phyloP scores from a whole-genome alignment of 2,329 filamentous ascomycete species.

The Ciborinia camelliae region DNA sequence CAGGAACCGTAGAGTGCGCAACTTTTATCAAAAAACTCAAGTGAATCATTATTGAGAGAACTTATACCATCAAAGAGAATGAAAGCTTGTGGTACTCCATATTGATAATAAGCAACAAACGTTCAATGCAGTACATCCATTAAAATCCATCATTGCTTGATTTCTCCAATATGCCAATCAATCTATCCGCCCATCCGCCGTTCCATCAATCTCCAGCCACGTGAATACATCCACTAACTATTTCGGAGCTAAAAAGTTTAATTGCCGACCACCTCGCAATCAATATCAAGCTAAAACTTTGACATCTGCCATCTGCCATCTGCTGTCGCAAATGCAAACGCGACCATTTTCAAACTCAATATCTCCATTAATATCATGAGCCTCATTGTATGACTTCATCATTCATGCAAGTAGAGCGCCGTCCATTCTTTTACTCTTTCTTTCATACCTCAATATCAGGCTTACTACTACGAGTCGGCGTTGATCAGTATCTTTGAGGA shows the following conservation, averaged over 20 bases:
- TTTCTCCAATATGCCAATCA: not conserved
- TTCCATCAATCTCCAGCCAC: not conserved
- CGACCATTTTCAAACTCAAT: constrained; percentile 7
- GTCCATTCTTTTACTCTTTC: constrained; percentile 18
- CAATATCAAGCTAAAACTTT: constrained; percentile 8
- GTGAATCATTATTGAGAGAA: no score
- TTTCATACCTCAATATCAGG: constrained; percentile 4
- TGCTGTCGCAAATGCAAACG: constrained; percentile 12
- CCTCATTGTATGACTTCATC: constrained; percentile 12
- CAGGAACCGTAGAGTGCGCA: no score
- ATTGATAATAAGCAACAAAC: not conserved
- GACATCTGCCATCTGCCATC: constrained; percentile 14
- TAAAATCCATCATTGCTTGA: not conserved
- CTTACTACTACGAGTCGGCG: not conserved
- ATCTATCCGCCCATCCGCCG: not conserved
- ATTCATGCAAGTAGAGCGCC: constrained; percentile 13
- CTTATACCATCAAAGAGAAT: no score
- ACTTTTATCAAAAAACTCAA: no score
- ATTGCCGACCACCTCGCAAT: constrained; percentile 18
- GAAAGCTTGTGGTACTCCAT: no score
- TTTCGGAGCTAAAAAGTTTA: constrained; percentile 15
- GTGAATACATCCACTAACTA: not conserved
- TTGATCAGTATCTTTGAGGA: not conserved
- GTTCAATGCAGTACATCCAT: not conserved
- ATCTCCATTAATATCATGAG: constrained; percentile 10